Evolutionary conservation across 2,329 filamentous ascomycete genomes (phyloP).

Genomic region (Waltergamsia citrina): DNA sequence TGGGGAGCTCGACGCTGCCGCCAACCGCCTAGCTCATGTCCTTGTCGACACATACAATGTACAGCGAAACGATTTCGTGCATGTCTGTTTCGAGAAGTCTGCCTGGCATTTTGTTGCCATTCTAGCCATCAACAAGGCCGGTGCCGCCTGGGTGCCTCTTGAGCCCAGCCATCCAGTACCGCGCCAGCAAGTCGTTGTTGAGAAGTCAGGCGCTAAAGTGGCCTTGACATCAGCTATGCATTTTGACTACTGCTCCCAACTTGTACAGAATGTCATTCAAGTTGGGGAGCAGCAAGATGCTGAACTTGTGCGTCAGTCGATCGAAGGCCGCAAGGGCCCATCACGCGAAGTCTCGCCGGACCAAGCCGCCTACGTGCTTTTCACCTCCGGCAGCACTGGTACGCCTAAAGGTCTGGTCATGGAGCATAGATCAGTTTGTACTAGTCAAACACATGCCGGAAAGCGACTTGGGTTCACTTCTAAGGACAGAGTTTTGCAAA

Average conservation of each 20-base stretch:
- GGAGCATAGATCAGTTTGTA: conserved; percentile 9
- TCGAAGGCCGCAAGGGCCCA: background rate
- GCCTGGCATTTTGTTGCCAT: conserved; percentile 5
- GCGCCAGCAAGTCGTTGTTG: background rate
- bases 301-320: background rate
- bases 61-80: background rate
- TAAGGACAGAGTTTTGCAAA: background rate
- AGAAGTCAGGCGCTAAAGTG: background rate
- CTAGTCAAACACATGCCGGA: conserved; percentile 5
- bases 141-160: conserved; percentile 5
- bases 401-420: conserved; percentile 13
- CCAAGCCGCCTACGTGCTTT: conserved; percentile 9
- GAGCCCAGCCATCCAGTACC: conserved; percentile 3
- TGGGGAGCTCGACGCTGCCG: conserved; percentile 24
- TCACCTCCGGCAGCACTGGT: conserved; percentile 15
- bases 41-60: conserved; percentile 11
- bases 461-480: background rate
- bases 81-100: conserved; percentile 6
- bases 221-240: conserved; percentile 16
- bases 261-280: conserved; percentile 10
- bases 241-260: background rate
- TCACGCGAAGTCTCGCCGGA: background rate
- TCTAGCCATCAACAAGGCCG: conserved; percentile 5
- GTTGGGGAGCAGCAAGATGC: conserved; percentile 12
- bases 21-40: conserved; percentile 23